Conservation (phyloP, 495 filamentous ascomycete genomes). For the Hyaloscypha bicolor region DNA sequence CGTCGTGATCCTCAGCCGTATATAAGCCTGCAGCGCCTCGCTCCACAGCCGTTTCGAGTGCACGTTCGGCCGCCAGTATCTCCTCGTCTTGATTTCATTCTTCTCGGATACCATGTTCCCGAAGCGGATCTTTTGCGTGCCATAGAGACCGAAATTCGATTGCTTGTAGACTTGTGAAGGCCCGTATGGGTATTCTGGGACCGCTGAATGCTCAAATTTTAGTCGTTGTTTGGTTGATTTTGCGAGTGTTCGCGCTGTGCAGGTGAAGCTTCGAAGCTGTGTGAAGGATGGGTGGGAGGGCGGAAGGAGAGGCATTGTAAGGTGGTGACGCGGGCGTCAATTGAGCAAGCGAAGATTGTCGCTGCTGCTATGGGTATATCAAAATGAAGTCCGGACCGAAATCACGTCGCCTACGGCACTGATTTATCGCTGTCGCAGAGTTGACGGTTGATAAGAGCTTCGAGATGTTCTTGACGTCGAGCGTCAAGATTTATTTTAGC, state of each 20-base stretch:
- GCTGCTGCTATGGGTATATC: not conserved
- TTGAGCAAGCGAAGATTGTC: not conserved
- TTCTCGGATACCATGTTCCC: conserved; percentile 85
- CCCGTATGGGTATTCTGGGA: conserved; percentile 86
- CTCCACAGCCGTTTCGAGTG: conserved; percentile 75
- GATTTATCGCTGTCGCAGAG: not conserved
- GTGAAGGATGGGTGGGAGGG: conserved; percentile 27
- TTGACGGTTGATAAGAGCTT: not conserved
- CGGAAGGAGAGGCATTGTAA: conserved; percentile 26
- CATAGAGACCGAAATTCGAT: conserved; percentile 85
- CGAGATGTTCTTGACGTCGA: not conserved
- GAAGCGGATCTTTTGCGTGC: conserved; percentile 73
- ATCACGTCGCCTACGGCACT: no score
- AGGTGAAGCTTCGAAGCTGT: conserved; percentile 30
- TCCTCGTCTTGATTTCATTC: conserved; percentile 81
- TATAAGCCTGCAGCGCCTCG: conserved; percentile 59
- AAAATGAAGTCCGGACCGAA: not conserved
- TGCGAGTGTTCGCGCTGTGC: conserved; percentile 35
- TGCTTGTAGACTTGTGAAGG: conserved; percentile 81
- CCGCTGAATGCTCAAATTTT: conserved; percentile 32
- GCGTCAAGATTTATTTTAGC: not conserved
- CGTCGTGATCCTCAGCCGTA: conserved; percentile 76
- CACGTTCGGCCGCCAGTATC: conserved; percentile 88
- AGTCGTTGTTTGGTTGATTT: conserved; percentile 43
- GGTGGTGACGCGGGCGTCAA: not conserved